Evolutionary conservation across 805 yeast species (phyloP).

Genomic region (Kodamaea nitidulidarum): DNA sequence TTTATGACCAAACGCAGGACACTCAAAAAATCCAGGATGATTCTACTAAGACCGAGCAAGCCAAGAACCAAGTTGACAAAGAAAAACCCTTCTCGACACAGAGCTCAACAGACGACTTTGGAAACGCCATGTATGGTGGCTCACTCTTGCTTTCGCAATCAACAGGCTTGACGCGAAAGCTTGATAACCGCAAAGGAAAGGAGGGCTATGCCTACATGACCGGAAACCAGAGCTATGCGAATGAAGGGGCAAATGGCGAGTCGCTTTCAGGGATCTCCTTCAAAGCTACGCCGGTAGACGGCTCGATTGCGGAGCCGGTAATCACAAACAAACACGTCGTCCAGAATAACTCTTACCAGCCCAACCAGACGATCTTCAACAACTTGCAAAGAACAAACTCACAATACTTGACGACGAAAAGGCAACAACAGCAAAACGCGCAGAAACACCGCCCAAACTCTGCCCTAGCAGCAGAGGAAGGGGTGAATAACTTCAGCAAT

Average conservation of each 20-base stretch:
- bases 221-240: constrained; percentile 9
- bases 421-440: constrained; percentile 11
- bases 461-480: constrained; percentile 8
- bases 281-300: constrained; percentile 25
- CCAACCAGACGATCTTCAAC: constrained; percentile 39
- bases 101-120: constrained; percentile 27
- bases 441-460: constrained; percentile 4
- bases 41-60: no score
- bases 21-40: no score
- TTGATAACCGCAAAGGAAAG: constrained; percentile 16
- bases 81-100: constrained; percentile 2
- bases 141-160: constrained; percentile 40
- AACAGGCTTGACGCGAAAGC: constrained; percentile 37
- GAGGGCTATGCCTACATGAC: constrained; percentile 2
- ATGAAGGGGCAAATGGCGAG: constrained; percentile 3
- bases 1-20: no score
- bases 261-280: constrained; percentile 29
- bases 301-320: constrained; percentile 25
- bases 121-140: constrained; percentile 38
- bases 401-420: constrained; percentile 28
- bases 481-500: constrained; percentile 29
- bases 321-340: constrained; percentile 28
- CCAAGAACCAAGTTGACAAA: neutral
- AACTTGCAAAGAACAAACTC: constrained; percentile 39
- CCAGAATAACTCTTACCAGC: constrained; percentile 39